Evolutionary conservation across 257 asterid genomes (phyloP), one percentile per base, ranked within the genome.

Genomic region (Nicotiana otophora): DNA sequence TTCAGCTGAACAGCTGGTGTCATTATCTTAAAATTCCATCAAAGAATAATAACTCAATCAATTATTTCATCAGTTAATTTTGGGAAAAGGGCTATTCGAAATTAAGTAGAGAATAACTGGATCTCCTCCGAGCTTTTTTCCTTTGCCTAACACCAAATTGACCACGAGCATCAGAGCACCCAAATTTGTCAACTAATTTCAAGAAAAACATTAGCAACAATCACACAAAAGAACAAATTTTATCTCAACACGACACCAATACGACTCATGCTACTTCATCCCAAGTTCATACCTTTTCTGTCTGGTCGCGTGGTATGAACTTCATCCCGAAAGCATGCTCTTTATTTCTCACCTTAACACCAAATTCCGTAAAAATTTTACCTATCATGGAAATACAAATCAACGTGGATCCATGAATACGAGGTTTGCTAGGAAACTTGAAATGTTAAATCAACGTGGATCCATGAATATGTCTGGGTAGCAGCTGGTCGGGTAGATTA

Each of bases 261-360:
- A 5, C 11, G 12, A 70, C 14, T 34, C 54, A 9, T 19, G 76
- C 76, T 33, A 67, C 16, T 67, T 67, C 48, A 17, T 67, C 26
- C 17, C 14, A 42, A 70, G 20, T 64, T 75, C 30, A 28, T 80
- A 90, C 90, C 74, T 81, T 83, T 28, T 85, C 89, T 11, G 86
- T 61, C n/a, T 85, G 86, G 48, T 86, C 90, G 55, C 91, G 89
- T n/a, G 91, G 77, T 42, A 90, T 85, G 57, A 88, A 85, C 81
- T 88, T 90, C 86, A 74, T 46, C 90, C 91, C 1, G 90, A 88
- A 61, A 90, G 85, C 88, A 88, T 90, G 42, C 61, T 83, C 83
- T 28, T 70, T 51, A 34, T 9, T 11, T 11, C 34, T 70, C 58
- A 28, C 11, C 77, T 36, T 19, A 69, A 36, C 31, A 69, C 55